Evolutionary conservation across 768 basidiomycete species (phyloP), one percentile per base, ranked within the genome.

Genomic region (Auricularia auricula-judae): DNA sequence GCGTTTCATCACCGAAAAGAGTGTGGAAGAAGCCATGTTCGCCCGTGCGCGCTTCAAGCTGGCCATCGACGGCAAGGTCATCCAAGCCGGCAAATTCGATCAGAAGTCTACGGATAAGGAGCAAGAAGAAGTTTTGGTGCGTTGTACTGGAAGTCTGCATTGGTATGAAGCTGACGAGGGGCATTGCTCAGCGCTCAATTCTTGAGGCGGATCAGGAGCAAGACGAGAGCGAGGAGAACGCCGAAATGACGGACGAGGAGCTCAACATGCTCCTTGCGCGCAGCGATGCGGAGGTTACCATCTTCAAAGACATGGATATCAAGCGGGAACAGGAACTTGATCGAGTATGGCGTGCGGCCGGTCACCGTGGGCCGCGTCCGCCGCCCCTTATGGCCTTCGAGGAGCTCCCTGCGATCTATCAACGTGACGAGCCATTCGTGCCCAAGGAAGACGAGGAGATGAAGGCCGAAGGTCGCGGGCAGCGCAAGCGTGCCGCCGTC

Each of bases 1-100:
- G 68, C 87, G 96, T 67, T 91, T 99, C 75, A 95, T 99, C 73
- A 97, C 96, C 3, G 93, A 97, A 75, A 93, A 94, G 79, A 96
- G 94, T 67, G 93, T 99, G 29, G 97, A 98, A 76, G 97, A 98
- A 76, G 93, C 94, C 3, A 97, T 98, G 85, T 90, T 98, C 66
- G 90, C 92, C 56, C 86, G 94, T 67, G 97, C 97, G 4, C 85
- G 91, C 65, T 91, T 86, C 77, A 99, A 99, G 80, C 88, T 98
- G 35, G 96, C 96, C 71, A 95, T 99, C 71, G 97, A 99, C 74
- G 94, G 96, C 78, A 98, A 99, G 75, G 96, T 97, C 77, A 98
- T 98, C 71, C 96, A 98, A 78, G 94, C 94, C 63, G 96, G 96
- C 81, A 93, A 93, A 58, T 98, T 98, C 77, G 97, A 99, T 74